Base-by-base conservation (phyloP, 345 rosid species). In the Brassica incana region DNA sequence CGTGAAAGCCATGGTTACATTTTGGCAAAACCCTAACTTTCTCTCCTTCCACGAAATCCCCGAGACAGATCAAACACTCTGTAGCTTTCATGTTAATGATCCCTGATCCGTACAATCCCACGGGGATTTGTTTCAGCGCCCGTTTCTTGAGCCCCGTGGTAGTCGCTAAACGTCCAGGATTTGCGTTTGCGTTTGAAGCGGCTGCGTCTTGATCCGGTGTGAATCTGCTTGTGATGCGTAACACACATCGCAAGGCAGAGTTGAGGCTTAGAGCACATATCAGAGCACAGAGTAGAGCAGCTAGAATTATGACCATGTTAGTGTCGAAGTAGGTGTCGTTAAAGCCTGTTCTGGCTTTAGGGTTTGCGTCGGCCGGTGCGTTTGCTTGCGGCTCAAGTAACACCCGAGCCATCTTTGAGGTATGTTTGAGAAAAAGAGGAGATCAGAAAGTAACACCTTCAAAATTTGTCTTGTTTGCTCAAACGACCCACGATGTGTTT, bases 1-100 rank as follows among this genome's bases (percentile, higher is more conserved):
- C 91, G 73, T 90, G 95, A 65, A 90, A 89, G 66, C 93, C 91
- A 72, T 90, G 95, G 74, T 83, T 81, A 80, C 95, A 90, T 76
- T 78, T 88, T 1, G 95, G 91, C 85, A 90, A 81, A 43, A 89
- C 90, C 79, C 93, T 81, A 56, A 90, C 86, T 77, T 85, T 89
- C 65, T 90, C 93, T 25, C 93, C 91, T 4, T 86, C 90, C 78
- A 71, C 65, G 75, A 90, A 90, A 32, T 90, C 95, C 33, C 85
- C 95, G 2, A 90, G 88, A 80, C 95, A 90, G 70, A 90, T 90
- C 59, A 90, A 83, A 78, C 95, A 89, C 75, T 90, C 95, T 0
- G 91, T 88, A 6, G 86, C 87, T 56, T 80, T 86, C 58, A 89
- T 82, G 59, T 84, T 74, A 5, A 78, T 5, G 81, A 78, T 66